Conservation (phyloP, 768 basidiomycete species). For the Collybiopsis confluens region DNA sequence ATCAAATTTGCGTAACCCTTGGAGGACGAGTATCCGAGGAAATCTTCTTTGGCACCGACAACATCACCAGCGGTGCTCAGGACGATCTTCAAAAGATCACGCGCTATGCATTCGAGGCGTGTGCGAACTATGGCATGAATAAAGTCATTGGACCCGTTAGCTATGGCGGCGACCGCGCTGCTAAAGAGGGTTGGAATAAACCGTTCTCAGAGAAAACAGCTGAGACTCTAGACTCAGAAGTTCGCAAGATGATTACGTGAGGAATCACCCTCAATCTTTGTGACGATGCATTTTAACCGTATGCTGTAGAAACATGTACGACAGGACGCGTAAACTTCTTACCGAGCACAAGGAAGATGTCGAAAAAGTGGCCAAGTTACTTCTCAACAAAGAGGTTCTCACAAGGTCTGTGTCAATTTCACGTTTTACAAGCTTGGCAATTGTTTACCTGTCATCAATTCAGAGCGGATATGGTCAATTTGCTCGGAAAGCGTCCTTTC, state of each 20-base stretch:
- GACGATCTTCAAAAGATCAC: constrained; percentile 99
- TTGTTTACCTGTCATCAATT: constrained; percentile 7
- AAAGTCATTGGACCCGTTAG: constrained; percentile 91
- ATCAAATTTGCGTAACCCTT: constrained; percentile 97
- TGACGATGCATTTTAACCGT: constrained; percentile 6
- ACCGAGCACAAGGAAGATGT: constrained; percentile 81
- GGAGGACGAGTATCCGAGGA: constrained; percentile 98
- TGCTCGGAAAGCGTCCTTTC: constrained; percentile 83
- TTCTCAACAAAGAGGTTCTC: constrained; percentile 95
- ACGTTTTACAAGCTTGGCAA: neutral
- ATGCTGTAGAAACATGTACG: constrained; percentile 62
- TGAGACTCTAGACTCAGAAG: constrained; percentile 86
- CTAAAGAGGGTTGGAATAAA: constrained; percentile 89
- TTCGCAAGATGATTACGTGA: constrained; percentile 92
- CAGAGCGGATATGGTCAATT: constrained; percentile 84
- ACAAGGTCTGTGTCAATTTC: constrained; percentile 58
- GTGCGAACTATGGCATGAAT: constrained; percentile 97
- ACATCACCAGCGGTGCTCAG: constrained; percentile 97
- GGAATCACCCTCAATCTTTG: constrained; percentile 7
- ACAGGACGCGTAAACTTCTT: constrained; percentile 77
- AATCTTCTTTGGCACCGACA: constrained; percentile 89
- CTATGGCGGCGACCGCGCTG: constrained; percentile 84
- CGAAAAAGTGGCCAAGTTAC: constrained; percentile 85
- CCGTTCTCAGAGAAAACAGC: constrained; percentile 98
- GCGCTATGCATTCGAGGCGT: constrained; percentile 94